Percentiles rank a stretch among this genome's conserved stretches.
Conservation (phyloP, 306 rosid species). For the Pyrus betulifolia region DNA sequence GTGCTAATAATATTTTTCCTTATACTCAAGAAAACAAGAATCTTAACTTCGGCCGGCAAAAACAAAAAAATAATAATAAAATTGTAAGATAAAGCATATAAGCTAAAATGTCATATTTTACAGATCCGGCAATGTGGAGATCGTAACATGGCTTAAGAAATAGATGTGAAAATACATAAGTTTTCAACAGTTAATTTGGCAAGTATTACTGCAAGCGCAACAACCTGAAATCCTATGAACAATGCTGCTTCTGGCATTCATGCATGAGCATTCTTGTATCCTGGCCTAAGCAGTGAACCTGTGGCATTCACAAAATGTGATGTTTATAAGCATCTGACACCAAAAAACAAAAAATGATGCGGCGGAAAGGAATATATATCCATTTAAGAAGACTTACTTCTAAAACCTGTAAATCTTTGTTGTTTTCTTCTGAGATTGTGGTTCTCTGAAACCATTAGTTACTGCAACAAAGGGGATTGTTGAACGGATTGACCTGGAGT, state of each 20-base stretch:
- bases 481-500: constrained; percentile 34
- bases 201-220: constrained; percentile 12
- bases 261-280: constrained; percentile 12
- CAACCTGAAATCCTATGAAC: constrained; percentile 26
- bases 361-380: neutral
- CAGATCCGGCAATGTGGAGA: constrained; percentile 14
- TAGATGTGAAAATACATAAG: constrained; percentile 10
- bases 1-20: too few relatives aligned
- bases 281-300: constrained; percentile 15
- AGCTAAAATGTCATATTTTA: constrained; percentile 14
- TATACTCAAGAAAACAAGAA: neutral
- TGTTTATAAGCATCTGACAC: neutral
- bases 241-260: constrained; percentile 31
- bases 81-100: neutral
- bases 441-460: constrained; percentile 40
- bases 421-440: constrained; percentile 50
- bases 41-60: too few relatives aligned
- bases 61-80: too few relatives aligned
- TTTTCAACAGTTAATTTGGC: constrained; percentile 3
- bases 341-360: neutral
- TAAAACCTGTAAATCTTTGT: constrained; percentile 65
- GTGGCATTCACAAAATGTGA: constrained; percentile 19
- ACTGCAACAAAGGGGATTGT: constrained; percentile 38
- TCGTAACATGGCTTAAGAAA: constrained; percentile 25
- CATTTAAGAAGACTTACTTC: constrained; percentile 31